Evolutionary conservation across 2,329 filamentous ascomycete genomes (phyloP).

Genomic region (Diaporthe longicolla): DNA sequence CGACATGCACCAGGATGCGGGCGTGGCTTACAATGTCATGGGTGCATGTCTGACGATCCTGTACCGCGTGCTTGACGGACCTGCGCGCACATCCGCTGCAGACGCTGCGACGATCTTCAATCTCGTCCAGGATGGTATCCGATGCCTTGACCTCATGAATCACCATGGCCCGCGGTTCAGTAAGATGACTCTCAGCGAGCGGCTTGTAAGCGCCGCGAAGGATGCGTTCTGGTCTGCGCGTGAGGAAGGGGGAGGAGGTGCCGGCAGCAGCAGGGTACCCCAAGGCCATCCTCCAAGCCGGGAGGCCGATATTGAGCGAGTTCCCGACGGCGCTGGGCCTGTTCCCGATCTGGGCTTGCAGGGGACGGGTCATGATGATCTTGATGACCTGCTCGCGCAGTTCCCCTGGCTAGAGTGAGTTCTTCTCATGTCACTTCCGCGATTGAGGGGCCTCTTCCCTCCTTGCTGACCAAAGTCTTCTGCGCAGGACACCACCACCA

Average conservation of each 20-base stretch:
- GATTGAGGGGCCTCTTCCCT: no score
- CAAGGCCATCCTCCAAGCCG: not conserved
- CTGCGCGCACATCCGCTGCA: not conserved
- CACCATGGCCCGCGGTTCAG: not conserved
- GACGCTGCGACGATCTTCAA: not conserved
- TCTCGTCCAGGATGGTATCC: constrained; percentile 10
- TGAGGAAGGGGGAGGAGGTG: not conserved
- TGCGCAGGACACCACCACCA: not conserved
- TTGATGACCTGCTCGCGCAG: not conserved
- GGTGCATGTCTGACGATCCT: not conserved
- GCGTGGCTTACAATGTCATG: not conserved
- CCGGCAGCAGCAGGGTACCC: not conserved
- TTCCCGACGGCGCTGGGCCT: not conserved
- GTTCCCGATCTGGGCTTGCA: not conserved
- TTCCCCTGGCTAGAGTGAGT: constrained; percentile 18
- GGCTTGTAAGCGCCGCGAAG: constrained; percentile 1
- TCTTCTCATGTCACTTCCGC: not conserved
- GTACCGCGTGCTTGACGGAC: not conserved
- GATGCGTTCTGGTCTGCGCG: constrained; percentile 8
- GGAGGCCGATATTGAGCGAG: not conserved
- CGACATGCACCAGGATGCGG: not conserved
- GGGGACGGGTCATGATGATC: not conserved
- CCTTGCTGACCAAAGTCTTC: not conserved
- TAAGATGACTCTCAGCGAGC: constrained; percentile 5
- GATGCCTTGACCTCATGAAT: constrained; percentile 5